A percentile compares a stretch with the other conserved stretches of the same genome.
Conservation (phyloP, 805 yeast genomes). For the Komagataella pseudopastoris region DNA sequence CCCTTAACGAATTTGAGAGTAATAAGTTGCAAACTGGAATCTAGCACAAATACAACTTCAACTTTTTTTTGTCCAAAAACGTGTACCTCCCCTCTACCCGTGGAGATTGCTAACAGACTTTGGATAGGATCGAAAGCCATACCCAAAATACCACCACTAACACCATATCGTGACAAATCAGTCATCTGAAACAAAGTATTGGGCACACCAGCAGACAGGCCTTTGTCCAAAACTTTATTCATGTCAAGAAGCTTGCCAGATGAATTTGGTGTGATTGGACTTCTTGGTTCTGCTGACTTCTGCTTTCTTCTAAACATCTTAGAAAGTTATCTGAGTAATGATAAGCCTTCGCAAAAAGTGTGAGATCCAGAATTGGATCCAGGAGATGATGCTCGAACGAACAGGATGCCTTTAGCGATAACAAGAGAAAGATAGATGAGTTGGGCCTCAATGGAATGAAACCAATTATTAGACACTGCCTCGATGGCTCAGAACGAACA, state of each 20-base stretch:
- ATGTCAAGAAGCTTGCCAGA: conserved; percentile 1
- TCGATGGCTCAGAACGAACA: no score
- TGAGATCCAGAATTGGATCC: background rate
- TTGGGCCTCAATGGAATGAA: no score
- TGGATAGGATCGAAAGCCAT: conserved; percentile 83
- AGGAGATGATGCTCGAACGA: background rate
- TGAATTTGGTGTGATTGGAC: background rate
- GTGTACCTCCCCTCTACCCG: conserved; percentile 55
- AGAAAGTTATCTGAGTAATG: background rate
- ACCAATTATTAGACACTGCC: no score
- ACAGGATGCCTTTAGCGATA: background rate
- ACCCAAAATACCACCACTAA: conserved; percentile 51
- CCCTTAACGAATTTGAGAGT: conserved; percentile 64
- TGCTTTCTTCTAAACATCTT: background rate
- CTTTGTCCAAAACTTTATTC: conserved; percentile 4
- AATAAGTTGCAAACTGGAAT: conserved; percentile 34
- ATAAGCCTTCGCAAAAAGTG: background rate
- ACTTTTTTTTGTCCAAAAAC: conserved; percentile 80
- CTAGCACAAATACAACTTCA: conserved; percentile 46
- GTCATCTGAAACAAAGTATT: conserved; percentile 14
- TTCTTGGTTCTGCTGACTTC: background rate
- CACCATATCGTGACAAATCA: conserved; percentile 33
- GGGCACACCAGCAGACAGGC: conserved; percentile 18
- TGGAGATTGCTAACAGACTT: conserved; percentile 69
- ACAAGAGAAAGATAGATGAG: background rate